Conservation (phyloP, 768 basidiomycete species). For the Collybiopsis luxurians region DNA sequence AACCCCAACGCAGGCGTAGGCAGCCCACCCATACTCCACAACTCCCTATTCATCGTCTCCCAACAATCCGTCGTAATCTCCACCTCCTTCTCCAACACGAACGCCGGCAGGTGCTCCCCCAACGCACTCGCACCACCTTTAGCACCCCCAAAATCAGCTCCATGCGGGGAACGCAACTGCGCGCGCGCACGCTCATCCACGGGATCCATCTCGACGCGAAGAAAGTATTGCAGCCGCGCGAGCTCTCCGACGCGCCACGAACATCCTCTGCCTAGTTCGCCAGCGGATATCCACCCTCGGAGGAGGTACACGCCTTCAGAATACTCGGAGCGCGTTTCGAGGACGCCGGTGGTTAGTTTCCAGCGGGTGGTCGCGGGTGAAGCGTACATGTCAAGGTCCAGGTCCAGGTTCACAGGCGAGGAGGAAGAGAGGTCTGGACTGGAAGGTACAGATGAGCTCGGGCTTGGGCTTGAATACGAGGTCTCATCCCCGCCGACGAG, state of each 20-base stretch:
- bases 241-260: conserved; percentile 1
- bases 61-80: conserved; percentile 29
- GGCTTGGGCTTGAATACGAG: too few relatives aligned
- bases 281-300: background rate
- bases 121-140: conserved; percentile 19
- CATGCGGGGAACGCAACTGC: conserved; percentile 10
- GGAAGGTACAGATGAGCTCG: background rate
- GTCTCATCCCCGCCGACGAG: too few relatives aligned
- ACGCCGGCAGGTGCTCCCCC: conserved; percentile 22
- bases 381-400: background rate
- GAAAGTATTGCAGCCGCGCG: background rate
- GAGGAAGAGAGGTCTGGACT: background rate
- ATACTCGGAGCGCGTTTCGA: conserved; percentile 7
- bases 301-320: conserved; percentile 3
- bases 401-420: too few relatives aligned
- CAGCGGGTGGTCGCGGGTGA: background rate
- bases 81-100: conserved; percentile 22
- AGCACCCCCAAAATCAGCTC: conserved; percentile 25
- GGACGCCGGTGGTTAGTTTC: background rate
- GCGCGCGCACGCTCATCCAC: background rate
- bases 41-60: conserved; percentile 24
- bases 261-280: conserved; percentile 3
- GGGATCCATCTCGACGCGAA: background rate
- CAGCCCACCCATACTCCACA: conserved; percentile 22
- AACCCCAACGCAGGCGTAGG: conserved; percentile 30